Evolutionary conservation across 176 grass and related monocot genomes (phyloP), one percentile per base, ranked within the genome.

Genomic region (Triticum monococcum): DNA sequence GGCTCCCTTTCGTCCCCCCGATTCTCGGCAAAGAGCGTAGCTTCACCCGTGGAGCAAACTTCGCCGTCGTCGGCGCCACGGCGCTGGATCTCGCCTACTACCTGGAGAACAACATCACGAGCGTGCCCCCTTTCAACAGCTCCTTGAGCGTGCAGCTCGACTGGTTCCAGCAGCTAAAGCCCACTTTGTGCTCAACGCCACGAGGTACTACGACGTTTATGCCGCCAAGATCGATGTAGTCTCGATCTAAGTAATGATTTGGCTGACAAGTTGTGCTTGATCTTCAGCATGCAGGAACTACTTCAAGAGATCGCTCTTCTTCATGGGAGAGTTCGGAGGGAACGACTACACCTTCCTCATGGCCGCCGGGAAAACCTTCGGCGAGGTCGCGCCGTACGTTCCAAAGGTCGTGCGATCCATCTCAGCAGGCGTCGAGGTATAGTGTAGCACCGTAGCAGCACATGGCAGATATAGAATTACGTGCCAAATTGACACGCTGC

Each of bases 131-230:
- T 38, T 86, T 61, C 14, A 89, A 89, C 59, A 86, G 18, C 78
- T 80, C 88, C 20, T 30, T 89, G n/a, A 75, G 64, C 65, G 88
- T 89, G 83, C 88, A 89, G 72, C 74, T 89, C 16, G 75, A 70
- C 16, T 89, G 88, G 88, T 89, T 89, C 83, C 25, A 40, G 30
- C 28, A 80, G 76, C 61, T 89, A 12, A 89, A 89, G 54, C 85
- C 89, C 23, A 54, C 56, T 46, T 24, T 91, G 43, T 91, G 89
- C 79, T 78, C 62, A 23, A 83, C 88, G 43, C 30, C 81, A 10
- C 22, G 75, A 67, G 71, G 87, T 73, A 41, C 20, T 5, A 61
- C 20, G 17, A 10, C 45, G 35, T 35, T 35, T 35, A 36, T 7
- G 35, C 35, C 35, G 6, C 28, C 28, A 30, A 30, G 28, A 40